Evolutionary conservation across 768 basidiomycete genomes (phyloP), one percentile per base, ranked within the genome.

Genomic region (Cyclocybe cylindracea): DNA sequence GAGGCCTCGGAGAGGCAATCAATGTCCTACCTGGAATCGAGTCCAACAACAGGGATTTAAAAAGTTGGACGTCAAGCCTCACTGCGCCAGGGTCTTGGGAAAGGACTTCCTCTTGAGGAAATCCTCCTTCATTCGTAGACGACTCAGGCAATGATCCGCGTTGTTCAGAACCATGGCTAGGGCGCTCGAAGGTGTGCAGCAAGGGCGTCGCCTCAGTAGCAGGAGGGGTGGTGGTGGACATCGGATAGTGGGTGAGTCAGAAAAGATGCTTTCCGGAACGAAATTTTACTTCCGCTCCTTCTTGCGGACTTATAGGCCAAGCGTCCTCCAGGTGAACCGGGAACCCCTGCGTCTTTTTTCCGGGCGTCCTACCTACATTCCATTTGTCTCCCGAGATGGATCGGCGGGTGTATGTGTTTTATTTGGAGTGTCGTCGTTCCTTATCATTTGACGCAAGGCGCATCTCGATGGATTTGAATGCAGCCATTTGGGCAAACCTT

Each of bases 21-120:
- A 42, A 44, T 11, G 29, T 48, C 77, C 53, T 53, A 81, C 85
- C 82, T 37, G 85, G 85, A 36, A 81, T 67, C 8, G 84, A 84
- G 67, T 85, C 84, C 41, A 75, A 63, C 48, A 83, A 60, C 50
- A 87, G 69, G 4, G 78, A 77, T 46, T 48, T 63, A 53, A 84
- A 69, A 59, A 85, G 70, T 46, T 60, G 65, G 46, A 70, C 60
- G 55, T 66, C 57, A 44, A 65, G 55, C 39, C 53, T 54, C 36
- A 51, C 42, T 37, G 52, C 55, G 61, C 46, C 64, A 50, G 13
- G 59, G 62, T 46, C 63, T 52, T 56, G 52, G 53, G 42, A 46
- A 53, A 7, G 39, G 37, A 56, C 55, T 71, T 59, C 72, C 66
- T 61, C 65, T 63, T 71, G 63, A 18, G 61, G 64, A 56, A 58